Evolutionary conservation across 2,329 filamentous ascomycete genomes (phyloP).

Genomic region (Aspergillus glaucus): DNA sequence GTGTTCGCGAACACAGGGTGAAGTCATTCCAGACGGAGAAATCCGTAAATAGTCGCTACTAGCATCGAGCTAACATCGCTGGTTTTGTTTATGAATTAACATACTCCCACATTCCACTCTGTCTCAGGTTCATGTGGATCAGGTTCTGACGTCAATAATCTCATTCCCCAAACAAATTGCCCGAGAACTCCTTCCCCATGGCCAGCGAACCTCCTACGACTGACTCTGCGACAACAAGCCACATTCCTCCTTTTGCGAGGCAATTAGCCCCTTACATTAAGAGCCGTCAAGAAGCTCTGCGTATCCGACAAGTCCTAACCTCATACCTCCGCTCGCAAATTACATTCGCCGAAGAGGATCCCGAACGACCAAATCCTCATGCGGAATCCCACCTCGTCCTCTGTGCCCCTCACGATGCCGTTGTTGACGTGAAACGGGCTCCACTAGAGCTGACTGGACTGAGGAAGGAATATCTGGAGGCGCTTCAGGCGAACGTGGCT

Average conservation of each 20-base stretch:
- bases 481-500: slow-evolving; percentile 37
- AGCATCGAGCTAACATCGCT: too few relatives aligned
- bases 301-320: slow-evolving; percentile 35
- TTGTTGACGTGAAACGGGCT: slow-evolving; percentile 27
- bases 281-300: slow-evolving; percentile 32
- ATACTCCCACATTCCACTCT: not conserved
- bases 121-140: not conserved
- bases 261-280: slow-evolving; percentile 35
- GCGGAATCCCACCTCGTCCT: slow-evolving; percentile 29
- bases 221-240: slow-evolving; percentile 6
- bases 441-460: slow-evolving; percentile 37
- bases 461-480: slow-evolving; percentile 41
- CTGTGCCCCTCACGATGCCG: slow-evolving; percentile 27
- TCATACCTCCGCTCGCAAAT: slow-evolving; percentile 33
- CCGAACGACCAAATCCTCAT: slow-evolving; percentile 12
- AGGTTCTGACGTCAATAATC: not conserved
- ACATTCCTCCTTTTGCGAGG: slow-evolving; percentile 31
- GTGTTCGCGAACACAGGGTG: too few relatives aligned
- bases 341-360: slow-evolving; percentile 22
- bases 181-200: slow-evolving; percentile 12
- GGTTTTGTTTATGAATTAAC: too few relatives aligned
- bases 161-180: not conserved
- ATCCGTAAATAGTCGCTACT: too few relatives aligned
- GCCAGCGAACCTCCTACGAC: slow-evolving; percentile 10
- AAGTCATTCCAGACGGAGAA: too few relatives aligned